phyloP scores from a whole-genome alignment of 495 filamentous ascomycete species.

The Penicillium salamii region DNA sequence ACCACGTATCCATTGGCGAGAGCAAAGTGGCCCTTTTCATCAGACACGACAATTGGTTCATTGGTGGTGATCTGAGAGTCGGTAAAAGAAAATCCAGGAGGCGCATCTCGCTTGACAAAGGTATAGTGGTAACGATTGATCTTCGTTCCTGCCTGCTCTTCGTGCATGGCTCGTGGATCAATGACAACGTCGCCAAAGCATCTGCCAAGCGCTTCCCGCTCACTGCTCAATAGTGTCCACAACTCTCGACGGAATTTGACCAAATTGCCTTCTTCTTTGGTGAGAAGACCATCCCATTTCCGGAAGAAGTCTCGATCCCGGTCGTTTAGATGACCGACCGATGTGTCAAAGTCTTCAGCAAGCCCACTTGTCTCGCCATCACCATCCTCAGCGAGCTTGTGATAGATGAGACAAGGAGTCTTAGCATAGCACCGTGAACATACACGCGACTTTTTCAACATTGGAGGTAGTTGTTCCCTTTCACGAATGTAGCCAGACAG shows the following conservation, averaged over 20 bases:
- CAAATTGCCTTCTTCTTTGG: slow-evolving; percentile 87
- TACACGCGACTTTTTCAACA: slow-evolving; percentile 73
- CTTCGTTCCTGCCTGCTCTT: slow-evolving; percentile 64
- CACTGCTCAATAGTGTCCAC: slow-evolving; percentile 89
- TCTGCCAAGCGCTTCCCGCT: slow-evolving; percentile 82
- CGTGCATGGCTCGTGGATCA: slow-evolving; percentile 67
- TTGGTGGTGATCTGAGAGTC: slow-evolving; percentile 89
- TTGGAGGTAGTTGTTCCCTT: slow-evolving; percentile 73
- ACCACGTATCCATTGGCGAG: slow-evolving; percentile 88
- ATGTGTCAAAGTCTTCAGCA: slow-evolving; percentile 69
- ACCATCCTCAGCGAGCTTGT: slow-evolving; percentile 85
- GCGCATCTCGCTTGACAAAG: slow-evolving; percentile 63
- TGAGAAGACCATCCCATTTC: slow-evolving; percentile 91
- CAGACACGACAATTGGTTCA: slow-evolving; percentile 94
- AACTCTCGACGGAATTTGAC: slow-evolving; percentile 82
- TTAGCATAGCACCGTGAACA: slow-evolving; percentile 87
- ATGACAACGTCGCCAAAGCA: slow-evolving; percentile 75
- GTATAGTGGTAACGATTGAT: slow-evolving; percentile 90
- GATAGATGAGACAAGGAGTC: slow-evolving; percentile 86
- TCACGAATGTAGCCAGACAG: slow-evolving; percentile 82
- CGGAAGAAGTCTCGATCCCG: slow-evolving; percentile 78
- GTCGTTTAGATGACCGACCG: slow-evolving; percentile 70
- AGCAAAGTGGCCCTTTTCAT: slow-evolving; percentile 91
- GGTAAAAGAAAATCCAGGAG: slow-evolving; percentile 68
- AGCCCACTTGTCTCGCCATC: slow-evolving; percentile 75